These are phyloP conservation scores for Trametes versicolor DNA, from an alignment of 1,284 basidiomycete species.

Conservation along the genomic window DNA sequence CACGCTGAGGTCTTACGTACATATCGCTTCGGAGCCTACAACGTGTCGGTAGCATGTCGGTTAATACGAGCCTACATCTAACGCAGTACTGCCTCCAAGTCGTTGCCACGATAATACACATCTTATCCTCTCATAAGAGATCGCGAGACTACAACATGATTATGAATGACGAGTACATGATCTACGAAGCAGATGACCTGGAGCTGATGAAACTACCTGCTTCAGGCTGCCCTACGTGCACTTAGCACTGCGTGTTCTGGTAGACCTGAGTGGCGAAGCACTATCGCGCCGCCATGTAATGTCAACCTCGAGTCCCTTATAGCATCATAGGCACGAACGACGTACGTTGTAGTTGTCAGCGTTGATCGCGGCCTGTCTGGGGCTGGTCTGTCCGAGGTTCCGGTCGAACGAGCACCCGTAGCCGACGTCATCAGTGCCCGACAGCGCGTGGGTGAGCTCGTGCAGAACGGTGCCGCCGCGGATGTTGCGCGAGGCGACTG, in stretches of 20 bases:
- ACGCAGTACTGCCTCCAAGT: too few relatives aligned
- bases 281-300: slow-evolving; percentile 9
- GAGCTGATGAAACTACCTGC: too few relatives aligned
- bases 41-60: too few relatives aligned
- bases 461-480: slow-evolving; percentile 41
- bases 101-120: too few relatives aligned
- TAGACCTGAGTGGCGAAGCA: slow-evolving; percentile 44
- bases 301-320: background rate
- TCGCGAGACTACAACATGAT: too few relatives aligned
- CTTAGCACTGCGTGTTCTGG: slow-evolving; percentile 40
- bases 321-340: background rate
- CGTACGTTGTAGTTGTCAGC: slow-evolving; percentile 45
- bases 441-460: slow-evolving; percentile 41
- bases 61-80: too few relatives aligned
- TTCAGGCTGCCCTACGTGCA: too few relatives aligned
- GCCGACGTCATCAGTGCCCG: slow-evolving; percentile 39
- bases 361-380: slow-evolving; percentile 32
- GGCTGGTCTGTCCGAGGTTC: slow-evolving; percentile 32
- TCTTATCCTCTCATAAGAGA: too few relatives aligned
- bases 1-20: too few relatives aligned
- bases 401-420: slow-evolving; percentile 42
- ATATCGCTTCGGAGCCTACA: too few relatives aligned
- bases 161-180: too few relatives aligned
- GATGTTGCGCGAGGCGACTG: slow-evolving; percentile 39
- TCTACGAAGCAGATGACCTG: too few relatives aligned